Base-by-base conservation (phyloP, 1,139 yeast species). In the Pneumocystis jirovecii region DNA sequence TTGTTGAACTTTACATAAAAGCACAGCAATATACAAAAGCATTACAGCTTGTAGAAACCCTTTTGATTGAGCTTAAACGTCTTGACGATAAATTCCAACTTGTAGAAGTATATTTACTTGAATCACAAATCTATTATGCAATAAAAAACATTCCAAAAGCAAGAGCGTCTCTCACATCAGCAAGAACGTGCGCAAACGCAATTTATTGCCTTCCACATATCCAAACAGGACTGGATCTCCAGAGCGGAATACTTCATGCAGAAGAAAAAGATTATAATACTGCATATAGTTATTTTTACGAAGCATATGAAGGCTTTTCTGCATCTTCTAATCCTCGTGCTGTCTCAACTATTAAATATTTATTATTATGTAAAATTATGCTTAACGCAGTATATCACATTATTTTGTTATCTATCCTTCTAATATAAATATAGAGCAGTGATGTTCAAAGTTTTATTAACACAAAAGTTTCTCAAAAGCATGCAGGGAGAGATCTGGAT, bases 241-340 rank as follows among this genome's bases (percentile, higher is more conserved):
- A 91, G 85, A 86, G 95, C 74, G 99, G 99, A 70, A 85, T 93
- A 66, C 81, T 95, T 70, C 96, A 93, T 76, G 96, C 97, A 44
- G 97, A 95, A 76, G 98, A 95, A 72, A 88, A 88, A 74, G 99
- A 95, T 76, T 95, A 89, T 78, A 88, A 89, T 74, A 95, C 98
- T 6, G 96, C 97, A 10, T 95, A 83, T 73, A 90, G 97, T 5
- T 60, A 60, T 60, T 80, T 77, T 66, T 78, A 77, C 63, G 69
- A 65, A 37, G 65, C 62, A 40, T 61, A 56, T 34, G 63, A 66
- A 56, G 68, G 69, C 21, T 82, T 64, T 17, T 62, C 64, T 34
- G 65, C 67, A 42, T 62, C 80, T 68, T 85, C 84, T 65, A 88
- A 86, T 70, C 79, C 81, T 10, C 82, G 84, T 69, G 86, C 96